These are phyloP conservation scores for Thelonectria rubi DNA, from an alignment of 2,329 filamentous ascomycete genomes.

Conservation along the genomic window DNA sequence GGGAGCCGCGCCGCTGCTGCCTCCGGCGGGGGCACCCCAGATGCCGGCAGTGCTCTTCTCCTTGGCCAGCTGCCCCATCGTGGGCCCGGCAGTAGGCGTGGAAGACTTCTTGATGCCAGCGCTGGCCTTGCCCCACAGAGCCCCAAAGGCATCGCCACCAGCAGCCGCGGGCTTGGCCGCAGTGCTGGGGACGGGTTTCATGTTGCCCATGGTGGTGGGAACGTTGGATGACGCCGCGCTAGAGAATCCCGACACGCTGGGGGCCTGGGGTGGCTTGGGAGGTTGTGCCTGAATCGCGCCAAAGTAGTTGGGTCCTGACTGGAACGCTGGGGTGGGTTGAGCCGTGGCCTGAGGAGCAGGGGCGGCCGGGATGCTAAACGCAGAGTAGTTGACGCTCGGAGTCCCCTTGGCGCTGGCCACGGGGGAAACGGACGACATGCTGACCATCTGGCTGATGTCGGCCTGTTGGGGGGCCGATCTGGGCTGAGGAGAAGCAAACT, in stretches of 20 bases:
- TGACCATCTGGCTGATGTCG: constrained; percentile 81
- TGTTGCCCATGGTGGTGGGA: constrained; percentile 53
- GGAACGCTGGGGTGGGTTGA: constrained; percentile 70
- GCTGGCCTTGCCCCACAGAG: constrained; percentile 81
- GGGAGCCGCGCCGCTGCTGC: constrained; percentile 43
- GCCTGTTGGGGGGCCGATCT: constrained; percentile 83
- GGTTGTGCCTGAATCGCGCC: constrained; percentile 72
- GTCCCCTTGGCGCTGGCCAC: constrained; percentile 66
- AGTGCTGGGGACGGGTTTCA: constrained; percentile 58
- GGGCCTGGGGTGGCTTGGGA: constrained; percentile 44
- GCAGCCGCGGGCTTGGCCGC: constrained; percentile 61
- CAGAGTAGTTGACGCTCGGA: constrained; percentile 70
- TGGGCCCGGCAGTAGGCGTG: constrained; percentile 71
- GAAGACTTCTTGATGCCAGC: constrained; percentile 78
- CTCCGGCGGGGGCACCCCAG: constrained; percentile 78
- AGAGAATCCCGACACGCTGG: constrained; percentile 44
- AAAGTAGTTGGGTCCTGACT: constrained; percentile 91
- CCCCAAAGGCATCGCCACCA: constrained; percentile 88
- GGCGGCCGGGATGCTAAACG: constrained; percentile 57
- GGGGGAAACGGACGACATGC: constrained; percentile 83
- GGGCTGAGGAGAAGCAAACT: constrained; percentile 84
- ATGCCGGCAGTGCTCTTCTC: constrained; percentile 95
- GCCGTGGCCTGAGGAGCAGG: constrained; percentile 54
- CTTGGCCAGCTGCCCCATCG: constrained; percentile 95
- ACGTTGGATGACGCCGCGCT: constrained; percentile 48